Percentiles rank a stretch among this genome's conserved stretches.
Conservation (phyloP, 805 yeast genomes). For the Kregervanrija fluxuum region DNA sequence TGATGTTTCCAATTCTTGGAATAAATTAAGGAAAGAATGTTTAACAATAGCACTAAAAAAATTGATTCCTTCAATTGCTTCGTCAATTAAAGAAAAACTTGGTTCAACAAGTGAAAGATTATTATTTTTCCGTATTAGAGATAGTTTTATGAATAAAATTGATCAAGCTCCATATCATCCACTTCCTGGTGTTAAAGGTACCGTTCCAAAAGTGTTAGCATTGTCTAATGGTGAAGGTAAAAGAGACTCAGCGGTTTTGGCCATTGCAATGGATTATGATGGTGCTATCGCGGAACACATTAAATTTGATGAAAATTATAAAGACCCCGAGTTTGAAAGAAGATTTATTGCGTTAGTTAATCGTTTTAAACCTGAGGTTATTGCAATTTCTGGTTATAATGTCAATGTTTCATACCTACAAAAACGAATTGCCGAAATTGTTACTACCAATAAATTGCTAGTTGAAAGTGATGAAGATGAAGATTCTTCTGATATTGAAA, state of each 20-base stretch:
- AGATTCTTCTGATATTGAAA: constrained; percentile 28
- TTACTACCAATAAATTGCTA: constrained; percentile 46
- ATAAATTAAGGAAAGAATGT: constrained; percentile 59
- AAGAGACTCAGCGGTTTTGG: constrained; percentile 79
- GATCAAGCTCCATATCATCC: constrained; percentile 95
- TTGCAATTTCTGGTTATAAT: constrained; percentile 84
- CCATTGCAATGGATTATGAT: constrained; percentile 67
- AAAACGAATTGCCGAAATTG: constrained; percentile 47
- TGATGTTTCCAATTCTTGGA: constrained; percentile 75
- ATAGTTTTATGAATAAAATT: constrained; percentile 57
- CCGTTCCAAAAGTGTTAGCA: constrained; percentile 77
- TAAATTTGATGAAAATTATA: constrained; percentile 74
- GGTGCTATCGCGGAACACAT: constrained; percentile 72
- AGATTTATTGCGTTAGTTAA: constrained; percentile 54
- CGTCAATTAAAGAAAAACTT: constrained; percentile 76
- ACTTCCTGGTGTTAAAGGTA: constrained; percentile 66
- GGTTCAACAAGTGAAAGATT: constrained; percentile 68
- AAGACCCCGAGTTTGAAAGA: constrained; percentile 54
- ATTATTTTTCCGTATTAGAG: constrained; percentile 64
- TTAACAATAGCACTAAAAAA: constrained; percentile 62
- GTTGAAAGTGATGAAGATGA: constrained; percentile 39
- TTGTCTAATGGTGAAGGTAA: constrained; percentile 84
- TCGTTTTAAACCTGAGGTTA: constrained; percentile 75
- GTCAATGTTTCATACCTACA: constrained; percentile 59
- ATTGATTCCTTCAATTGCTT: constrained; percentile 57